Evolutionary conservation across 345 rosid genomes (phyloP).

Genomic region (Eucalyptus rudis): DNA sequence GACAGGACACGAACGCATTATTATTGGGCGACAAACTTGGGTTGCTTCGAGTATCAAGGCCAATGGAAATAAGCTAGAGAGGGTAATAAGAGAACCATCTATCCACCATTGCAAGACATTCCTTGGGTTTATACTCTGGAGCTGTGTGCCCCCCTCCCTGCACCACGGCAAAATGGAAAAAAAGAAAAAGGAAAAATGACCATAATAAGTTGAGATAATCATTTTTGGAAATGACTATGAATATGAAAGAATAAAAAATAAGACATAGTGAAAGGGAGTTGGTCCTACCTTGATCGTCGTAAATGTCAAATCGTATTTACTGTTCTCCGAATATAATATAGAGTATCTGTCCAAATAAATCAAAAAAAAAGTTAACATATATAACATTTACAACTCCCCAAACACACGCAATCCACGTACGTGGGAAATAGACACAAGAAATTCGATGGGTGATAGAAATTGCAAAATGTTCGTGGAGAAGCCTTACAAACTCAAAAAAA

Average conservation of each 20-base stretch:
- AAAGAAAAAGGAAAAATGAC: not conserved
- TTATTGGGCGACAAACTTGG: not conserved
- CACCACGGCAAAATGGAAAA: not conserved
- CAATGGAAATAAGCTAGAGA: not conserved
- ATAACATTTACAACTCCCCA: too few relatives aligned
- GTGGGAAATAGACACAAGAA: not conserved
- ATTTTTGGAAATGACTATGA: not conserved
- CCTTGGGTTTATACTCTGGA: not conserved
- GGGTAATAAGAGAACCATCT: not conserved
- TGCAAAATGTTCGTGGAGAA: too few relatives aligned
- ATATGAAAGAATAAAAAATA: not conserved
- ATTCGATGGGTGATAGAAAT: not conserved
- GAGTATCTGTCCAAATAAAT: not conserved
- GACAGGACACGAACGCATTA: not conserved
- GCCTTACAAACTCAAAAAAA: too few relatives aligned
- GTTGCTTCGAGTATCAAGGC: not conserved
- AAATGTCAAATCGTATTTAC: not conserved
- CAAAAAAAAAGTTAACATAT: not conserved
- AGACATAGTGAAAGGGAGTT: not conserved
- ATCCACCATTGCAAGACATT: not conserved
- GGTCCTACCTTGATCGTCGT: not conserved
- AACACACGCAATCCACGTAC: too few relatives aligned
- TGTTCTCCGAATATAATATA: not conserved
- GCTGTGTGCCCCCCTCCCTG: not conserved
- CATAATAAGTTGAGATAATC: not conserved